phyloP scores from a whole-genome alignment of 1,284 basidiomycete species.

The Mycena citricolor region DNA sequence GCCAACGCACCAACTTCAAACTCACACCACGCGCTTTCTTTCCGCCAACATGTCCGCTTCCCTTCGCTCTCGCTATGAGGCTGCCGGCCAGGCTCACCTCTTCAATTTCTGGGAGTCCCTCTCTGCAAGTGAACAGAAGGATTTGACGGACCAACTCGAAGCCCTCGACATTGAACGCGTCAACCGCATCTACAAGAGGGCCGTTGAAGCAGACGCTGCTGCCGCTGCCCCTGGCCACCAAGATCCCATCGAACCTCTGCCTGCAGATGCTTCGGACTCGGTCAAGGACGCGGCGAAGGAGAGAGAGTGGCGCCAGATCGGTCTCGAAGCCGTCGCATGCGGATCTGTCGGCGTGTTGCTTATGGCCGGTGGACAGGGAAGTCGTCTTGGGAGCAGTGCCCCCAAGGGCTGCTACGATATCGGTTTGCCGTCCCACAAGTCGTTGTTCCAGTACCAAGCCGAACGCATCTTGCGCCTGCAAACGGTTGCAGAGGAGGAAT shows the following conservation, averaged over 20 bases:
- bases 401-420: slow-evolving; percentile 99
- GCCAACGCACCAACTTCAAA: no score
- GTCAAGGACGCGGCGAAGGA: slow-evolving; percentile 58
- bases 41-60: slow-evolving; percentile 47
- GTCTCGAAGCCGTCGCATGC: slow-evolving; percentile 78
- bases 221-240: slow-evolving; percentile 43
- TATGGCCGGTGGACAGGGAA: slow-evolving; percentile 98
- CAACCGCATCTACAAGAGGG: slow-evolving; percentile 83
- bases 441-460: slow-evolving; percentile 96
- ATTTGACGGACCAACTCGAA: slow-evolving; percentile 75
- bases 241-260: slow-evolving; percentile 75
- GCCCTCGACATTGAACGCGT: slow-evolving; percentile 88
- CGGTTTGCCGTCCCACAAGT: slow-evolving; percentile 88
- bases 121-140: slow-evolving; percentile 59
- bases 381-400: slow-evolving; percentile 85
- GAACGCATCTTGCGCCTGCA: slow-evolving; percentile 89
- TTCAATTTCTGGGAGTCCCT: slow-evolving; percentile 86
- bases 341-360: slow-evolving; percentile 91
- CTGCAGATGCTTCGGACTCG: slow-evolving; percentile 70
- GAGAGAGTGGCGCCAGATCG: slow-evolving; percentile 69
- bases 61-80: slow-evolving; percentile 63
- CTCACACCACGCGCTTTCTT: no score
- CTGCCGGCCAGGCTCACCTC: slow-evolving; percentile 87
- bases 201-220: slow-evolving; percentile 68
- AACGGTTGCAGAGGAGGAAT: slow-evolving; percentile 64